Evolutionary conservation across 768 basidiomycete genomes (phyloP).

Genomic region (Boletus sp.): DNA sequence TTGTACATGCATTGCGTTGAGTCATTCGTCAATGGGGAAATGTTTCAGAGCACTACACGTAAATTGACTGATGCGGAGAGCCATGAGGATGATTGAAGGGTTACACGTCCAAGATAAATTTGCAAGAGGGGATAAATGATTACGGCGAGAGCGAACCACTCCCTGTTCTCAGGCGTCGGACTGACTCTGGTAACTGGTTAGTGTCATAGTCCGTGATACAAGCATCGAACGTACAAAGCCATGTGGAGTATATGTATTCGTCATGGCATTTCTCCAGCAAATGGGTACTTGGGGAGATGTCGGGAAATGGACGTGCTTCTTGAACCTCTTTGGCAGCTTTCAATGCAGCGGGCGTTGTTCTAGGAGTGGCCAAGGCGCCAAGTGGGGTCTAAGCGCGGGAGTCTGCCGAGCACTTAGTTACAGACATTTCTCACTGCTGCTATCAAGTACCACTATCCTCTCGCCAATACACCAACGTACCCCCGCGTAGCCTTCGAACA

Average conservation of each 20-base stretch:
- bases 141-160: no score
- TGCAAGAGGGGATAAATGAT: neutral
- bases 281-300: no score
- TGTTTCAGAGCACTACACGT: neutral
- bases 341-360: no score
- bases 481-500: neutral
- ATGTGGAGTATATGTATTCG: no score
- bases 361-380: no score
- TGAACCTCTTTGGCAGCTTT: no score
- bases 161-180: neutral
- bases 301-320: no score
- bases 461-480: neutral
- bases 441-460: neutral
- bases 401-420: neutral
- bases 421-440: conserved; percentile 5
- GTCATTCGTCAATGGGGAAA: neutral
- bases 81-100: neutral
- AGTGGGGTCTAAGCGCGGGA: neutral
- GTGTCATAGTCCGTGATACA: no score
- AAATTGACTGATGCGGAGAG: neutral
- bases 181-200: no score
- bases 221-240: no score
- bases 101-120: neutral
- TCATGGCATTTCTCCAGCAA: no score
- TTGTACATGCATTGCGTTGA: neutral